Percentiles rank a stretch among this genome's conserved stretches.
phyloP scores from a whole-genome alignment of 257 asterid genomes.

The Lycium barbarum region DNA sequence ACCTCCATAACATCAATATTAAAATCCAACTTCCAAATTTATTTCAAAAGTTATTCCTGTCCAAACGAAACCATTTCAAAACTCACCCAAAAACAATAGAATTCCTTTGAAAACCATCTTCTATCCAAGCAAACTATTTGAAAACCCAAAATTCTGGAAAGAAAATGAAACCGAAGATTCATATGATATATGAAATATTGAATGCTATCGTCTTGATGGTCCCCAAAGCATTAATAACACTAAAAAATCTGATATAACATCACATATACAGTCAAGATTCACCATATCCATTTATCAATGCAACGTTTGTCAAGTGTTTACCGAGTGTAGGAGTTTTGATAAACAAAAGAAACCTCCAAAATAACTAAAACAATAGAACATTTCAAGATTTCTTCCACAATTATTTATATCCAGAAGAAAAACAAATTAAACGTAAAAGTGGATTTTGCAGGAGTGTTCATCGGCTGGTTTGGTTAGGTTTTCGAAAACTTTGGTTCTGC shows the following conservation, averaged over 20 bases:
- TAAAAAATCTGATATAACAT: not conserved
- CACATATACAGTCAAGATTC: not conserved
- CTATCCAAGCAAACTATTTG: not conserved
- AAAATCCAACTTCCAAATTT: not conserved
- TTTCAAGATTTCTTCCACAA: not conserved
- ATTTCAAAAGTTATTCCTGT: not conserved
- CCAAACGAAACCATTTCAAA: not conserved
- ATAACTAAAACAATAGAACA: not conserved
- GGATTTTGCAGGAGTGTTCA: too few relatives aligned
- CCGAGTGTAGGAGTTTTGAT: not conserved
- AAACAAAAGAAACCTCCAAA: not conserved
- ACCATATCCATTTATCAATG: not conserved
- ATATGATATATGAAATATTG: not conserved
- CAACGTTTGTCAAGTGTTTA: not conserved
- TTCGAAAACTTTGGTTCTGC: too few relatives aligned
- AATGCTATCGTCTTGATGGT: not conserved
- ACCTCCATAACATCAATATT: not conserved
- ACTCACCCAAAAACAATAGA: too few relatives aligned
- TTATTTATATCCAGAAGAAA: not conserved
- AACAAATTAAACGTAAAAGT: too few relatives aligned
- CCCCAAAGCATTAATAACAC: not conserved
- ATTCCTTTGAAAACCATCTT: too few relatives aligned
- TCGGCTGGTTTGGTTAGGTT: too few relatives aligned
- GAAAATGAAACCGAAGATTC: not conserved
- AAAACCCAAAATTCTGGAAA: not conserved